Percentiles rank a stretch among this genome's conserved stretches.
These are phyloP conservation scores for Gloeophyllum trabeum DNA, from an alignment of 768 basidiomycete species.

Conservation along the genomic window DNA sequence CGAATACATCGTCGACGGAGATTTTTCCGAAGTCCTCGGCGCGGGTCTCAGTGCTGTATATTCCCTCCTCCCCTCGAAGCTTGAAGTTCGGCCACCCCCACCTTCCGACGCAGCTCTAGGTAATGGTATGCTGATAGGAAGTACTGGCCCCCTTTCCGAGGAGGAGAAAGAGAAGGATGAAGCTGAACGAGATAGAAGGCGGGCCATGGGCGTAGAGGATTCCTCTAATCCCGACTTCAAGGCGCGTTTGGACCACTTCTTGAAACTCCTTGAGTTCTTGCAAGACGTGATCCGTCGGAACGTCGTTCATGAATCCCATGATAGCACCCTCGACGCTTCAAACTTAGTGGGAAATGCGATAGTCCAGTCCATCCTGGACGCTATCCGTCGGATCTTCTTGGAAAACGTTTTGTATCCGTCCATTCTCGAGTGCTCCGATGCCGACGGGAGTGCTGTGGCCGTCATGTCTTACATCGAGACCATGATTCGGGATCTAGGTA, in stretches of 20 bases:
- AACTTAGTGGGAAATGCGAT: slow-evolving; percentile 69
- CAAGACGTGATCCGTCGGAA: slow-evolving; percentile 81
- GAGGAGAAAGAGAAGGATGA: slow-evolving; percentile 43
- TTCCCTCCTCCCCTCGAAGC: slow-evolving; percentile 80
- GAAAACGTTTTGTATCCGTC: slow-evolving; percentile 92
- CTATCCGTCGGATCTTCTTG: slow-evolving; percentile 77
- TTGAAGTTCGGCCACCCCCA: slow-evolving; percentile 48
- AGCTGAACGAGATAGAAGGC: slow-evolving; percentile 35
- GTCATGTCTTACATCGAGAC: slow-evolving; percentile 94
- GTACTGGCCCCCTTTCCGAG: slow-evolving; percentile 38
- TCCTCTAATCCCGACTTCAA: slow-evolving; percentile 70
- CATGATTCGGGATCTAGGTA: slow-evolving; percentile 65
- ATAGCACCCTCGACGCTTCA: slow-evolving; percentile 43
- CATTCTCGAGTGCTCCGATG: slow-evolving; percentile 83
- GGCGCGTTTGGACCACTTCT: slow-evolving; percentile 73
- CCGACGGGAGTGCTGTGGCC: slow-evolving; percentile 91
- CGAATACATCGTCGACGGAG: slow-evolving; percentile 92
- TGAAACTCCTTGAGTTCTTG: slow-evolving; percentile 84
- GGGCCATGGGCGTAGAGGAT: slow-evolving; percentile 62
- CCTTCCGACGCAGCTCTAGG: slow-evolving; percentile 26
- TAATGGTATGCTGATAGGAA: slow-evolving; percentile 66
- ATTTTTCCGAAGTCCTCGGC: slow-evolving; percentile 94
- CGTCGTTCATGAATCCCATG: slow-evolving; percentile 22
- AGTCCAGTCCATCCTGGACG: slow-evolving; percentile 71
- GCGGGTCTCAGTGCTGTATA: slow-evolving; percentile 91